Conservation (phyloP, 2,329 filamentous ascomycete species). For the Monilinia vaccinii-corymbosi region DNA sequence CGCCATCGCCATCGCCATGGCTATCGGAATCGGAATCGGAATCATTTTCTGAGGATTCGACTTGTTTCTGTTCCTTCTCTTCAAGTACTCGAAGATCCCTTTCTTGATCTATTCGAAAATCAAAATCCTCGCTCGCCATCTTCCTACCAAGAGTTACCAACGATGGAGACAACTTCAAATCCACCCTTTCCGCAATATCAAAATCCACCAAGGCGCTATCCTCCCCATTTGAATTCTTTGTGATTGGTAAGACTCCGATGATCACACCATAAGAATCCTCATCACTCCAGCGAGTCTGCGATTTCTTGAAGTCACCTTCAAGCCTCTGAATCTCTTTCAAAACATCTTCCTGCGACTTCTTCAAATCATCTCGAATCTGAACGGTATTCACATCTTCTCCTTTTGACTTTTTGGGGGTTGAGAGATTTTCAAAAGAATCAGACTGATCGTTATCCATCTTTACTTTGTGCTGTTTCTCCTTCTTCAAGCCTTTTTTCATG, state of each 20-base stretch:
- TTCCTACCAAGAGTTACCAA: background rate
- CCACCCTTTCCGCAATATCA: background rate
- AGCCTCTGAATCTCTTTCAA: background rate
- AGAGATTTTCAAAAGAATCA: background rate
- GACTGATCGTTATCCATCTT: background rate
- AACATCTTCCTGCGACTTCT: background rate
- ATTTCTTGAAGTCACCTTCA: background rate
- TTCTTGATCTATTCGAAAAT: background rate
- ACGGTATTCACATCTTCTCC: background rate
- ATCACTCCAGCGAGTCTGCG: background rate
- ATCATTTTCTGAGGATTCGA: too few species aligned
- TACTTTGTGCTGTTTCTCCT: background rate
- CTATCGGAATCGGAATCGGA: background rate
- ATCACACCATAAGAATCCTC: background rate
- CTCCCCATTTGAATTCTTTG: background rate
- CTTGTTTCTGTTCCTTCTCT: background rate
- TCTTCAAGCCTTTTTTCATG: background rate
- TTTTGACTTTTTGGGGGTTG: background rate
- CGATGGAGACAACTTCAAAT: background rate
- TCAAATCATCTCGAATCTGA: background rate
- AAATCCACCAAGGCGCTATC: background rate
- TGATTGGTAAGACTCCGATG: background rate
- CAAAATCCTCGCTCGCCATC: background rate
- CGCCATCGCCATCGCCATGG: background rate
- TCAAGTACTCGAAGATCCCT: too few species aligned